phyloP scores from a whole-genome alignment of 306 rosid species.

The Cucumis sativus region DNA sequence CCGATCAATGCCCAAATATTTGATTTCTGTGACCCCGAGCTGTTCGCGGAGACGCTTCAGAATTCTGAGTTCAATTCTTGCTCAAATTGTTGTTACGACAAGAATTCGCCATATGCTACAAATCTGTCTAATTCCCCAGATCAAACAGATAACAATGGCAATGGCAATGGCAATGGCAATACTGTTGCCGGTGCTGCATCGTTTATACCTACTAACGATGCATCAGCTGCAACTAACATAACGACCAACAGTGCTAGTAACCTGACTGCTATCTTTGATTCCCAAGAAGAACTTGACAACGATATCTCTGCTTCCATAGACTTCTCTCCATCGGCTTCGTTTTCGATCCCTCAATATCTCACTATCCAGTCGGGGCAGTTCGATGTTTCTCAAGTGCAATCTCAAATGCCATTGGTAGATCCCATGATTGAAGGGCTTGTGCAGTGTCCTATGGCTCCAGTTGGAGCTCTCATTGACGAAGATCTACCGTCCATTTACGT shows the following conservation, averaged over 20 bases:
- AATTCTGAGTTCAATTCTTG: constrained; percentile 71
- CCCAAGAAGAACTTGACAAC: constrained; percentile 74
- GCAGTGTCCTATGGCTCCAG: constrained; percentile 28
- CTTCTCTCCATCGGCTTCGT: constrained; percentile 59
- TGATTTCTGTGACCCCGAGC: constrained; percentile 53
- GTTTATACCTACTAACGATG: background rate
- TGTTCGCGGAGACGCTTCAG: constrained; percentile 63
- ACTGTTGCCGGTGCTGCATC: background rate
- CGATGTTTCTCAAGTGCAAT: constrained; percentile 40
- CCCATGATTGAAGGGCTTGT: constrained; percentile 48
- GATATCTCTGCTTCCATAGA: constrained; percentile 87
- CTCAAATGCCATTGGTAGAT: constrained; percentile 29
- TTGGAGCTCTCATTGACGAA: constrained; percentile 35
- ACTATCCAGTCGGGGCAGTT: constrained; percentile 40
- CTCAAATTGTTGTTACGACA: constrained; percentile 66
- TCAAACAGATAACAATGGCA: constrained; percentile 28
- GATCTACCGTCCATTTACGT: constrained; percentile 44
- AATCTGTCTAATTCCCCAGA: constrained; percentile 34
- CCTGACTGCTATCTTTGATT: constrained; percentile 49
- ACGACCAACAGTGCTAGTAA: constrained; percentile 25
- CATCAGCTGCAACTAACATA: constrained; percentile 11
- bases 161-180: constrained; percentile 19
- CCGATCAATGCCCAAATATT: constrained; percentile 56
- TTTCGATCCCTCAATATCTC: constrained; percentile 34
- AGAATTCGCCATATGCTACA: constrained; percentile 45